A percentile compares a stretch with the other conserved stretches of the same genome.
phyloP scores from a whole-genome alignment of 176 grass and related monocot species.

The Zizania latifolia region DNA sequence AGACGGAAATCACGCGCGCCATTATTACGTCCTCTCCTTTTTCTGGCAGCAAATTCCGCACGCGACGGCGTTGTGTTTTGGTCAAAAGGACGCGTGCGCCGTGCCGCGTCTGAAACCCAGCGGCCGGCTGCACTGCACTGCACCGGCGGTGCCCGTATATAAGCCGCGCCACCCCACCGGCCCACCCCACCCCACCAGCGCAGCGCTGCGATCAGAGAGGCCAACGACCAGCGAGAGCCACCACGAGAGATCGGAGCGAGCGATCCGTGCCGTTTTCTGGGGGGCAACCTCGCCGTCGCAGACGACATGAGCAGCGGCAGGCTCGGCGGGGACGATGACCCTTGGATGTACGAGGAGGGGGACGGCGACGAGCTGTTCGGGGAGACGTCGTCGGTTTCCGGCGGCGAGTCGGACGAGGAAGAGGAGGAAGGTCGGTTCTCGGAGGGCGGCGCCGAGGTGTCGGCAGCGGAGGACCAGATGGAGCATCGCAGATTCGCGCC shows the following conservation, averaged over 20 bases:
- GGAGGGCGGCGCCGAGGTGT: constrained; percentile 4
- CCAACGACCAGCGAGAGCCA: neutral
- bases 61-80: neutral
- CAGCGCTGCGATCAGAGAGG: too few relatives aligned
- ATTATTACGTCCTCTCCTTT: neutral
- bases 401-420: constrained; percentile 33
- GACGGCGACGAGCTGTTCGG: constrained; percentile 38
- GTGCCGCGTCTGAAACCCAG: constrained; percentile 15
- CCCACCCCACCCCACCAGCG: neutral
- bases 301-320: constrained; percentile 24
- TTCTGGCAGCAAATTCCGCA: constrained; percentile 5
- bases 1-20: neutral
- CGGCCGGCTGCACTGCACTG: neutral
- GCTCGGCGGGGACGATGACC: neutral
- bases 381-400: constrained; percentile 28
- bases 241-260: neutral
- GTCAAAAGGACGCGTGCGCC: constrained; percentile 7
- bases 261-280: neutral
- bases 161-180: constrained; percentile 6
- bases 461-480: neutral
- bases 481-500: constrained; percentile 16
- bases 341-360: constrained; percentile 18
- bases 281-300: neutral
- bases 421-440: constrained; percentile 23
- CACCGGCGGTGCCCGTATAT: constrained; percentile 25